These are phyloP conservation scores for Aspergillus viridinutans DNA, from an alignment of 2,329 filamentous ascomycete species.

Conservation along the genomic window DNA sequence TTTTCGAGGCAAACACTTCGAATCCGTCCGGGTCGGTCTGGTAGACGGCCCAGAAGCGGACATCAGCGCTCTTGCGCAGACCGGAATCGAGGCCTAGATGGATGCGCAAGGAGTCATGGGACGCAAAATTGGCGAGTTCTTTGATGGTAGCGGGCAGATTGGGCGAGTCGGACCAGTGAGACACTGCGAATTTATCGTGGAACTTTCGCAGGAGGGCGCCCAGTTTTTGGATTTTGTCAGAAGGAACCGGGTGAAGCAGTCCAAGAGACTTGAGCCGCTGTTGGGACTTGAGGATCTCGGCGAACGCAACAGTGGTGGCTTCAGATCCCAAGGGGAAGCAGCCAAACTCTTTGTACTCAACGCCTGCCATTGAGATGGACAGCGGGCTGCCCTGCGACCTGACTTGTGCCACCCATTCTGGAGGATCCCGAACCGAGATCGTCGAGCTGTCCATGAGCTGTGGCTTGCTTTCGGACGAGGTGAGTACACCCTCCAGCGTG, in stretches of 20 bases:
- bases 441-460: slow-evolving; percentile 5
- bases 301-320: slow-evolving; percentile 38
- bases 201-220: slow-evolving; percentile 29
- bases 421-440: slow-evolving; percentile 23
- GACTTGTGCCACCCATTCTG: slow-evolving; percentile 29
- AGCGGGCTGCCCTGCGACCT: slow-evolving; percentile 34
- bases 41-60: slow-evolving; percentile 42
- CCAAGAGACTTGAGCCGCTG: slow-evolving; percentile 38
- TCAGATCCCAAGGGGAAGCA: slow-evolving; percentile 48
- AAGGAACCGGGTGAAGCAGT: slow-evolving; percentile 38
- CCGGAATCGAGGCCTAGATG: slow-evolving; percentile 40
- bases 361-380: slow-evolving; percentile 35
- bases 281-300: slow-evolving; percentile 44
- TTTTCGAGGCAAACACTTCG: slow-evolving; percentile 43
- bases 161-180: slow-evolving; percentile 14
- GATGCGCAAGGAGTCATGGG: slow-evolving; percentile 26
- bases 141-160: slow-evolving; percentile 26
- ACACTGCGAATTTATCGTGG: slow-evolving; percentile 22
- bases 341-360: slow-evolving; percentile 39
- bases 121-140: slow-evolving; percentile 26
- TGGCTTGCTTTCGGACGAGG: slow-evolving; percentile 19
- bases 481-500: slow-evolving; percentile 20
- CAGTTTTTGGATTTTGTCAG: slow-evolving; percentile 32
- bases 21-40: slow-evolving; percentile 31
- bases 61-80: slow-evolving; percentile 32